Conservation (phyloP, 208 protist species). For the Tetramitus jugosus region DNA sequence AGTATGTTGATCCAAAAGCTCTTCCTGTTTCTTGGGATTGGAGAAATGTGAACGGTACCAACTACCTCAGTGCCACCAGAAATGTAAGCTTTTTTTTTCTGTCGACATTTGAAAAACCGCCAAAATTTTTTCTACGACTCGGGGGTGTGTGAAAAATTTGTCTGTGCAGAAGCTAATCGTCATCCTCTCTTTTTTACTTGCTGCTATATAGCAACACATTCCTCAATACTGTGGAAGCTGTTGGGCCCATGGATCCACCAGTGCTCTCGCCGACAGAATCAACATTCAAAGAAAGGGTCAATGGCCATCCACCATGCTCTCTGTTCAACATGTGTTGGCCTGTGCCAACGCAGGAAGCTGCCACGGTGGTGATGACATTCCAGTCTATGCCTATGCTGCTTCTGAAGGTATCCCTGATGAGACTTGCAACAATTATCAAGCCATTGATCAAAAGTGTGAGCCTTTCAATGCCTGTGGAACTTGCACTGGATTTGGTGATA, state of each 20-base stretch:
- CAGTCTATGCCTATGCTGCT: conserved; percentile 21
- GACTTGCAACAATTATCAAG: conserved; percentile 3
- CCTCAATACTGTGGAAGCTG: background rate
- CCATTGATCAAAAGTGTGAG: background rate
- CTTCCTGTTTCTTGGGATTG: conserved; percentile 38
- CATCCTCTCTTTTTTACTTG: background rate
- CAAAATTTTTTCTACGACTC: background rate
- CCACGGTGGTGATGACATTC: conserved; percentile 31
- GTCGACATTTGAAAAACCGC: conserved; percentile 29
- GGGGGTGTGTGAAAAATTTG: background rate
- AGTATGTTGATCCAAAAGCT: conserved; percentile 22
- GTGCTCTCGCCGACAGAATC: conserved; percentile 40
- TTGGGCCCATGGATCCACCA: conserved; percentile 28
- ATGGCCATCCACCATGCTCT: conserved; percentile 28
- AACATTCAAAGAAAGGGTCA: conserved; percentile 42
- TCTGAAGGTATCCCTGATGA: conserved; percentile 17
- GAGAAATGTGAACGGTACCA: conserved; percentile 49
- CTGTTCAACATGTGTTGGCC: conserved; percentile 34
- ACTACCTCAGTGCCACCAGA: conserved; percentile 41
- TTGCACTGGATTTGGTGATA: background rate
- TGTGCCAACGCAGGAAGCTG: conserved; percentile 18
- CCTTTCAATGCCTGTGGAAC: background rate
- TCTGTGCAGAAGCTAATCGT: background rate
- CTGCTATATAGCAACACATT: background rate
- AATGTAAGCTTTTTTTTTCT: too few species aligned